A percentile compares a stretch with the other conserved stretches of the same genome.
phyloP scores from a whole-genome alignment of 495 filamentous ascomycete genomes.

The Penicillium ucsense region DNA sequence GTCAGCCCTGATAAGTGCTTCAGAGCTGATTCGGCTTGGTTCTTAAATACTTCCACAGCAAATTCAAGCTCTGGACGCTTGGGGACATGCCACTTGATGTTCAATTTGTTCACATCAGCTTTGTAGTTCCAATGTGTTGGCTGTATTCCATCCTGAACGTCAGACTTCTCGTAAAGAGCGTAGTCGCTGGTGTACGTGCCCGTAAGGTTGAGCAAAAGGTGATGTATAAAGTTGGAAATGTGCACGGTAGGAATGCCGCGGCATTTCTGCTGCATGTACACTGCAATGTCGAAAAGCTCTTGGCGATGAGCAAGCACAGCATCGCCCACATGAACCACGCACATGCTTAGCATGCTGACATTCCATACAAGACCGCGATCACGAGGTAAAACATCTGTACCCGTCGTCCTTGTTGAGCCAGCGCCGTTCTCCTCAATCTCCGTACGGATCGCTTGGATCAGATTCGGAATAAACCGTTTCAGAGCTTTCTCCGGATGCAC shows the following conservation, averaged over 20 bases:
- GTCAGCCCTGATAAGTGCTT: slow-evolving; percentile 64
- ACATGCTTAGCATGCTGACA: slow-evolving; percentile 96
- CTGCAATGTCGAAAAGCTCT: slow-evolving; percentile 82
- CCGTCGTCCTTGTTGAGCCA: slow-evolving; percentile 85
- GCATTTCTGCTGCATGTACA: slow-evolving; percentile 93
- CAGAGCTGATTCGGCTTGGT: slow-evolving; percentile 60
- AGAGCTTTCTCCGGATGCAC: slow-evolving; percentile 86
- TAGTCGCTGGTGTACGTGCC: slow-evolving; percentile 88
- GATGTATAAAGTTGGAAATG: slow-evolving; percentile 95
- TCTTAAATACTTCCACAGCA: slow-evolving; percentile 78
- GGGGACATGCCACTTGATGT: slow-evolving; percentile 85
- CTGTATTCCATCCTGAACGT: slow-evolving; percentile 44
- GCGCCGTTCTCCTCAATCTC: slow-evolving; percentile 98
- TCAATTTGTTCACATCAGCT: slow-evolving; percentile 60
- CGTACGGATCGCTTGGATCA: slow-evolving; percentile 83
- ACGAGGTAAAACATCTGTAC: slow-evolving; percentile 83
- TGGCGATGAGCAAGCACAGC: slow-evolving; percentile 79
- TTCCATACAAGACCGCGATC: slow-evolving; percentile 94
- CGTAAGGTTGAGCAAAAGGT: slow-evolving; percentile 94
- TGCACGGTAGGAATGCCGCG: slow-evolving; percentile 88
- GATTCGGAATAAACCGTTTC: slow-evolving; percentile 77
- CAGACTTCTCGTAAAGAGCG: slow-evolving; percentile 67
- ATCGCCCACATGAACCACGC: slow-evolving; percentile 88
- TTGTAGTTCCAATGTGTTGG: slow-evolving; percentile 71
- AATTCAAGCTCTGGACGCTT: slow-evolving; percentile 71